A percentile compares a stretch with the other conserved stretches of the same genome.
phyloP scores from a whole-genome alignment of 352 stramenopile genomes.

The Phytophthora quininea region DNA sequence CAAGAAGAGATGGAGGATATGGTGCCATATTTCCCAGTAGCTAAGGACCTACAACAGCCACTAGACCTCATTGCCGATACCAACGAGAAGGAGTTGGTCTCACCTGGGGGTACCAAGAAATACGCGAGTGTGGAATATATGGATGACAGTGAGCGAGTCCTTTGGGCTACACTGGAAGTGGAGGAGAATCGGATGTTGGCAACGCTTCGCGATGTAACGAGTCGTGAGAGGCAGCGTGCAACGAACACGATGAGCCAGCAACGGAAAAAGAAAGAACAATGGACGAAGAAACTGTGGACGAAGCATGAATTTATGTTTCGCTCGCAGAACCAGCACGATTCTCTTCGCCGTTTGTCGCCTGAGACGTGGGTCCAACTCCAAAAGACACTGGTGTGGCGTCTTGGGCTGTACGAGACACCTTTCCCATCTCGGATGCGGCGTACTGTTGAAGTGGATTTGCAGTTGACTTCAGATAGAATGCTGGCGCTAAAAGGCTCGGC shows the following conservation, averaged over 20 bases:
- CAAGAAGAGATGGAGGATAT: slow-evolving; percentile 71
- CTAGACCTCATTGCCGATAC: slow-evolving; percentile 10
- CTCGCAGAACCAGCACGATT: slow-evolving; percentile 61
- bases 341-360: slow-evolving; percentile 35
- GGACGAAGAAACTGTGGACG: slow-evolving; percentile 65
- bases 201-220: slow-evolving; percentile 50
- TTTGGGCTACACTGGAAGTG: slow-evolving; percentile 81
- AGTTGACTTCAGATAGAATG: slow-evolving; percentile 31
- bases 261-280: slow-evolving; percentile 38
- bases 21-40: slow-evolving; percentile 70
- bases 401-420: slow-evolving; percentile 71
- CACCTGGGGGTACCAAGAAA: slow-evolving; percentile 9
- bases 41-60: slow-evolving; percentile 52
- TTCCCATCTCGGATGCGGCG: slow-evolving; percentile 63
- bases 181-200: slow-evolving; percentile 83
- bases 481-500: slow-evolving; percentile 4
- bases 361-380: slow-evolving; percentile 37
- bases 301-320: slow-evolving; percentile 75
- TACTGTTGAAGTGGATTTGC: slow-evolving; percentile 59
- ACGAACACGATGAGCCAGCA: slow-evolving; percentile 22
- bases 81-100: slow-evolving; percentile 18
- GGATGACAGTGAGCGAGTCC: slow-evolving; percentile 57
- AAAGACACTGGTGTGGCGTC: slow-evolving; percentile 46
- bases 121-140: slow-evolving; percentile 31
- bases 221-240: slow-evolving; percentile 45